Evolutionary conservation across 805 yeast genomes (phyloP).

Genomic region (Wickerhamomyces xylosicus): DNA sequence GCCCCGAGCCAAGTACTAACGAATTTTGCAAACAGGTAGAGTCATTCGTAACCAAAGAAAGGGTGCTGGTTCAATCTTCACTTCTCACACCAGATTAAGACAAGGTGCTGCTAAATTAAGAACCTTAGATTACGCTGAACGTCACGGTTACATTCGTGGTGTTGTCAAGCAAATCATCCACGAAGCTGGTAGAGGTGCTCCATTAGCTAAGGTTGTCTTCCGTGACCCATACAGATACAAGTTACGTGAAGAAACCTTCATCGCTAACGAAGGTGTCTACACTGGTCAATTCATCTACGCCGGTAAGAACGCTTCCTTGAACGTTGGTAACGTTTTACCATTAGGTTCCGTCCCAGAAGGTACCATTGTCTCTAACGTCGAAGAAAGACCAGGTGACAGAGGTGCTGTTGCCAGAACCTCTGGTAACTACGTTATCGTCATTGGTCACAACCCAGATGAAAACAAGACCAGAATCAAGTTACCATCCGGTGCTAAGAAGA

Average conservation of each 20-base stretch:
- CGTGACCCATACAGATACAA: slow-evolving; percentile 99
- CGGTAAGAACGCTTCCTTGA: slow-evolving; percentile 96
- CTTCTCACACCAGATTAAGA: slow-evolving; percentile 99
- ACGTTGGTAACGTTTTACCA: slow-evolving; percentile 95
- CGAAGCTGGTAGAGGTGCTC: slow-evolving; percentile 99
- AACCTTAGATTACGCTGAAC: slow-evolving; percentile 98
- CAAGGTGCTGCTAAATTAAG: slow-evolving; percentile 99
- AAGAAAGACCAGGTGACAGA: slow-evolving; percentile 98
- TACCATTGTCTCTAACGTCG: slow-evolving; percentile 97
- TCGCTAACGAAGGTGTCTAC: slow-evolving; percentile 99
- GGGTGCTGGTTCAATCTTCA: slow-evolving; percentile 99
- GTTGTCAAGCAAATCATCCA: slow-evolving; percentile 97
- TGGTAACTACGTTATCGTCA: slow-evolving; percentile 97
- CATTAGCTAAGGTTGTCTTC: slow-evolving; percentile 97
- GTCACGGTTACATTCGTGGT: slow-evolving; percentile 99
- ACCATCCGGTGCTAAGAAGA: slow-evolving; percentile 98
- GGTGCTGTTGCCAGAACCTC: slow-evolving; percentile 99
- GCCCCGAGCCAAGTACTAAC: slow-evolving; percentile 10
- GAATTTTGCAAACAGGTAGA: slow-evolving; percentile 55
- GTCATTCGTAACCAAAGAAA: slow-evolving; percentile 99
- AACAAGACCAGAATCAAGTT: slow-evolving; percentile 98
- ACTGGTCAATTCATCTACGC: slow-evolving; percentile 99
- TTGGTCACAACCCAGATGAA: slow-evolving; percentile 99
- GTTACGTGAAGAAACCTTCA: slow-evolving; percentile 96
- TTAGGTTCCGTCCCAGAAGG: slow-evolving; percentile 98